phyloP scores from a whole-genome alignment of 2,329 filamentous ascomycete species.

The Alternaria triticina region DNA sequence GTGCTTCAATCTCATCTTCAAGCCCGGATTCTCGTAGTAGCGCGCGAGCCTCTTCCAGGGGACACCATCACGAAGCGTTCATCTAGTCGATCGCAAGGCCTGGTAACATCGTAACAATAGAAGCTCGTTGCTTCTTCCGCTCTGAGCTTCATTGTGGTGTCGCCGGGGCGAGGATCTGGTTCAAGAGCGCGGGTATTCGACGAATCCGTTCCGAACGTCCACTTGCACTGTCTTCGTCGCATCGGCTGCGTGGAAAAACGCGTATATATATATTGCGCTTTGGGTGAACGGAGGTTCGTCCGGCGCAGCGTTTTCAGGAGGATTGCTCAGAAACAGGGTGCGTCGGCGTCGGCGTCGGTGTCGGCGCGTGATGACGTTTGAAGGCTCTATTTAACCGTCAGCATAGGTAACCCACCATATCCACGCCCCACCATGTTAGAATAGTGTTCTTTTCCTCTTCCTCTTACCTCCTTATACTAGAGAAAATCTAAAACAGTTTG shows the following conservation, averaged over 20 bases:
- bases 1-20: no score
- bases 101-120: no score
- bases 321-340: not conserved
- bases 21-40: no score
- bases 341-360: not conserved
- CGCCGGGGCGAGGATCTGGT: not conserved
- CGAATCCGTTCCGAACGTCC: not conserved
- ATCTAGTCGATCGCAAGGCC: no score
- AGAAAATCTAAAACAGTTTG: accelerated
- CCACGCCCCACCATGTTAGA: not conserved
- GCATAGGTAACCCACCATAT: not conserved
- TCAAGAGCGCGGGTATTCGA: not conserved
- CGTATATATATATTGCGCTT: not conserved
- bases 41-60: no score
- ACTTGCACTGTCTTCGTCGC: not conserved
- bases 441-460: not conserved
- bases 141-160: not conserved
- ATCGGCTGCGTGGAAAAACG: not conserved
- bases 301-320: not conserved
- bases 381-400: not conserved
- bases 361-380: not conserved
- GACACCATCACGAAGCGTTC: no score
- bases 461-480: not conserved
- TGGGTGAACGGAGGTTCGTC: not conserved
- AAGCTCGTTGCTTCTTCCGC: not conserved